These are phyloP conservation scores for Berberis thunbergii DNA, from an alignment of 164 flowering plant genomes.

Conservation along the genomic window DNA sequence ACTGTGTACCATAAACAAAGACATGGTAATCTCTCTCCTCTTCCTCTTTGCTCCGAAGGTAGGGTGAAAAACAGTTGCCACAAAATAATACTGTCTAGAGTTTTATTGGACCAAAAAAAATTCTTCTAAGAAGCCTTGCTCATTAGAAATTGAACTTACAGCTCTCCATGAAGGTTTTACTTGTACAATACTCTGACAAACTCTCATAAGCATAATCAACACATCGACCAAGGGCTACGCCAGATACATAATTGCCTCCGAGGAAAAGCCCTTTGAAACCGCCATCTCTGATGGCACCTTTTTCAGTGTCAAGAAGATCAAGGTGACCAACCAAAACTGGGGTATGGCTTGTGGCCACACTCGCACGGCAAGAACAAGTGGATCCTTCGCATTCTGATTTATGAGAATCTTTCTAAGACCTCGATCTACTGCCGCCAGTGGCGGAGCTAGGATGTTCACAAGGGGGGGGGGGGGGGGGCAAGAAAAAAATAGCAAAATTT, in stretches of 20 bases:
- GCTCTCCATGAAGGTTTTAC: neutral
- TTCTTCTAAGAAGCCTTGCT: neutral
- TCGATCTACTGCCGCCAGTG: constrained; percentile 57
- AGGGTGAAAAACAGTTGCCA: too few relatives aligned
- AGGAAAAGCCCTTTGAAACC: constrained; percentile 71
- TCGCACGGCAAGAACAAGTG: constrained; percentile 63
- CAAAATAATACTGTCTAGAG: too few relatives aligned
- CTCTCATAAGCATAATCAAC: constrained; percentile 87
- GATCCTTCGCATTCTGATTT: constrained; percentile 61
- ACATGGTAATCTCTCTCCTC: too few relatives aligned
- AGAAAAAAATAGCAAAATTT: too few relatives aligned
- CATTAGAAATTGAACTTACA: too few relatives aligned
- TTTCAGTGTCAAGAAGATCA: constrained; percentile 60
- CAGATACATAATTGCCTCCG: constrained; percentile 90
- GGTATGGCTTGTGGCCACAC: constrained; percentile 97
- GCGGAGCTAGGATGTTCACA: too few relatives aligned
- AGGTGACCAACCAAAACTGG: constrained; percentile 84
- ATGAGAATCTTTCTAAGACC: constrained; percentile 86
- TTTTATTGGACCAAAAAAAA: neutral
- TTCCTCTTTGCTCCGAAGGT: too few relatives aligned
- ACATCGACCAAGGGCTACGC: constrained; percentile 95
- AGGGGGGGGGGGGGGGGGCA: too few relatives aligned
- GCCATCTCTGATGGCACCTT: constrained; percentile 36
- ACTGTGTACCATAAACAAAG: too few relatives aligned
- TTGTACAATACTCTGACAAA: constrained; percentile 40